phyloP scores from a whole-genome alignment of 2,329 filamentous ascomycete species.

The Raffaelea arxii region DNA sequence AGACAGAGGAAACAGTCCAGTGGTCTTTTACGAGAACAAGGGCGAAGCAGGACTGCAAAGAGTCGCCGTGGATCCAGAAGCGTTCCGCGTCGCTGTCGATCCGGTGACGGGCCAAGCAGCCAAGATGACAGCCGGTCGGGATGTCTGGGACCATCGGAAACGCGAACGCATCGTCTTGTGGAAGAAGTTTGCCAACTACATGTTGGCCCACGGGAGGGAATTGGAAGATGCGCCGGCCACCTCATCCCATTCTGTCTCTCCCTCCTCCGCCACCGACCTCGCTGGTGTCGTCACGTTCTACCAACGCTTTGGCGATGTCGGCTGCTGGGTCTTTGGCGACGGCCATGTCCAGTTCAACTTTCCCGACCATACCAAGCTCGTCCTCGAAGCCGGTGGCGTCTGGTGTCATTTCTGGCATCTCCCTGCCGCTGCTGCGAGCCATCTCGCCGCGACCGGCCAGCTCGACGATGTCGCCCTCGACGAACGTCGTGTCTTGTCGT shows the following conservation, averaged over 20 bases:
- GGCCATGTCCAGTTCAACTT: conserved; percentile 79
- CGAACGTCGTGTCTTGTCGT: conserved; percentile 60
- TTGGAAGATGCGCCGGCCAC: conserved; percentile 34
- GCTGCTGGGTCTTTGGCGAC: conserved; percentile 73
- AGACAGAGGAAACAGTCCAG: conserved; percentile 13
- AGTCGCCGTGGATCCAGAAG: conserved; percentile 54
- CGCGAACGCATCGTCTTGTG: conserved; percentile 56
- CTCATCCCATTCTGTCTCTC: not conserved
- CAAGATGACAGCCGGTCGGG: conserved; percentile 52
- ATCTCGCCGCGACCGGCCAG: conserved; percentile 54
- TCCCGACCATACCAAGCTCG: conserved; percentile 78
- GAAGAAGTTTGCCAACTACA: conserved; percentile 68
- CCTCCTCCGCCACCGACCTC: conserved; percentile 18
- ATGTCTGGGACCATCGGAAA: conserved; percentile 56
- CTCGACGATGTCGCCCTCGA: conserved; percentile 62
- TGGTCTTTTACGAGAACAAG: conserved; percentile 68
- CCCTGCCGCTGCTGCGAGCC: conserved; percentile 57
- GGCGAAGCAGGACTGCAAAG: conserved; percentile 53
- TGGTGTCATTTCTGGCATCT: conserved; percentile 73
- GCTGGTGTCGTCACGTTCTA: conserved; percentile 63
- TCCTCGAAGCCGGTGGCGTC: conserved; percentile 63
- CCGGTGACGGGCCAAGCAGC: conserved; percentile 46
- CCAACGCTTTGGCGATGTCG: conserved; percentile 70
- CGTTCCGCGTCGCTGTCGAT: conserved; percentile 46
- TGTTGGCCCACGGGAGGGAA: conserved; percentile 65